phyloP scores from a whole-genome alignment of 306 rosid species.

The Cucurbita moschata region DNA sequence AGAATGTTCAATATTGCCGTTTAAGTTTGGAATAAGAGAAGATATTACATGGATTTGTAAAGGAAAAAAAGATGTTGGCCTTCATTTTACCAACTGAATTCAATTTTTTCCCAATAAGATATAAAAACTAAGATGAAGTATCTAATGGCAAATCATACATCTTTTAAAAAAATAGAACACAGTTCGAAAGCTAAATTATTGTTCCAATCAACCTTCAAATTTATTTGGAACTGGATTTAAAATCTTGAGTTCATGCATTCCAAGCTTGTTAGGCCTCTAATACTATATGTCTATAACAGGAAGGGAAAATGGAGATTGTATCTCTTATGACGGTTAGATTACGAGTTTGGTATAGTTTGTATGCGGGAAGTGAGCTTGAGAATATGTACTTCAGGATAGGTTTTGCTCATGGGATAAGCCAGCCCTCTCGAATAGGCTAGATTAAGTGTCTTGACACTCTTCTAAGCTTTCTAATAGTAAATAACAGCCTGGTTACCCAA shows the following conservation, averaged over 20 bases:
- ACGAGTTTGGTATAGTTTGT: neutral
- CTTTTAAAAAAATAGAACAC: neutral
- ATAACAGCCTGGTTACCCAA: neutral
- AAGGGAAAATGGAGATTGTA: neutral
- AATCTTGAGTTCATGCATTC: neutral
- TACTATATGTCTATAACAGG: neutral
- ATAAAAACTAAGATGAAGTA: neutral
- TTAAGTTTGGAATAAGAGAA: neutral
- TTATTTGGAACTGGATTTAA: neutral
- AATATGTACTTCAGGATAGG: neutral
- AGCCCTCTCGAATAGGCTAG: neutral
- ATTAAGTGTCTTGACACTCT: neutral
- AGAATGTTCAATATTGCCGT: neutral
- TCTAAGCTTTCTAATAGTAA: neutral
- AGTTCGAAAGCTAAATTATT: neutral
- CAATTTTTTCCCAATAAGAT: neutral
- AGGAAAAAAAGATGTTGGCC: neutral
- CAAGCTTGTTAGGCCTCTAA: neutral
- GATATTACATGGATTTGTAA: neutral
- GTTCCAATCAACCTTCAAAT: neutral
- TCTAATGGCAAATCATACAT: neutral
- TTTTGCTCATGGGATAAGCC: neutral
- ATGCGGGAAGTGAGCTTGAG: neutral
- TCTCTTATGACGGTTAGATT: neutral
- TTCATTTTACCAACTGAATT: neutral